Evolutionary conservation across 345 rosid species (phyloP), one percentile per base, ranked within the genome.

Genomic region (Pistacia vera): DNA sequence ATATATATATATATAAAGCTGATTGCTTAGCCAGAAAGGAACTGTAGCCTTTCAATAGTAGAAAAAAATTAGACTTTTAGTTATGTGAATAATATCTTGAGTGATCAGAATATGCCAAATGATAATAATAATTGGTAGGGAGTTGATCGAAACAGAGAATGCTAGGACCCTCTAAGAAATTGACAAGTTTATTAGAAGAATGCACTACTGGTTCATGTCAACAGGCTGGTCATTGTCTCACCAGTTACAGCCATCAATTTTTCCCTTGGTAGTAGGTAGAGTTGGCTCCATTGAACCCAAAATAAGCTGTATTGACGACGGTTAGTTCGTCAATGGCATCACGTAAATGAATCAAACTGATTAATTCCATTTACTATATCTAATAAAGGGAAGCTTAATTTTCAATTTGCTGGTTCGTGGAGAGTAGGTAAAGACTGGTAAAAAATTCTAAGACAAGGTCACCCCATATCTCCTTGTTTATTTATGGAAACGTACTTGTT

Each of bases 221-320:
- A 49, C 18, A 46, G 48, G 68, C 64, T 13, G 28, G 70, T 73
- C 70, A 6, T 51, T 73, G 60, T 73, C 70, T 73, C 52, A 73
- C 70, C 69, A 12, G 69, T 51, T 51, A 35, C 69, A 35, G 35
- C 18, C 52, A 11, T 18, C 3, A 4, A 1, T 28, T 11, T 11
- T n/a, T 33, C 75, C 44, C 11, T 25, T 18, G 44, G 10, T 58
- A 54, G 68, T 62, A 49, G 76, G 49, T 73, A 51, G 35, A 33
- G 76, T 48, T 62, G 33, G 68, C 48, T 61, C 3, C 36, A 61
- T 48, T 33, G 51, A 70, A 44, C 38, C 65, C 16, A 58, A 57
- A 56, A 54, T 35, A 2, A 18, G 51, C 56, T 71, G 3, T 20
- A 36, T 58, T 71, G 74, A 71, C 64, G 4, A 20, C 12, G 22